phyloP scores from a whole-genome alignment of 176 grass and related monocot species.

The Rhipidocladum racemiflorum region DNA sequence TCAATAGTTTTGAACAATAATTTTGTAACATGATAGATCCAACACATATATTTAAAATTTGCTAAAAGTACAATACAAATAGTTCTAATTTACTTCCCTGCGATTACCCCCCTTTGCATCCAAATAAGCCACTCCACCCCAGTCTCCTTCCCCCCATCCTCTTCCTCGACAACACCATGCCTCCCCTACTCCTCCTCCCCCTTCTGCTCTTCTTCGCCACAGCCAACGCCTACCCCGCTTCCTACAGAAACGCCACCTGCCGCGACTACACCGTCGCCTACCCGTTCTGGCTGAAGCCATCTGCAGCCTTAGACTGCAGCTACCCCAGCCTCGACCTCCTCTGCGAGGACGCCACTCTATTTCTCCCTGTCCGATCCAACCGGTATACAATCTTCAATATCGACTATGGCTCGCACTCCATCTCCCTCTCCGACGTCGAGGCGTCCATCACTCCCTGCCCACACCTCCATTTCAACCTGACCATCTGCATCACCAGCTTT shows the following conservation, averaged over 20 bases:
- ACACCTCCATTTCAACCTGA: constrained; percentile 38
- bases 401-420: constrained; percentile 6
- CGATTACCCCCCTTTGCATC: too few relatives aligned
- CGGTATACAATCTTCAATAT: constrained; percentile 30
- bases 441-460: constrained; percentile 6
- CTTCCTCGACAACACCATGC: not conserved
- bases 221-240: not conserved
- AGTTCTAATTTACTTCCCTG: too few relatives aligned
- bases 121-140: too few relatives aligned
- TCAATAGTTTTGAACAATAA: too few relatives aligned
- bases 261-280: constrained; percentile 34
- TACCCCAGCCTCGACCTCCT: constrained; percentile 45
- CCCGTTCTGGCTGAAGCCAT: constrained; percentile 46
- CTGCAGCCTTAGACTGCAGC: not conserved
- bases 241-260: constrained; percentile 35
- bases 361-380: constrained; percentile 24
- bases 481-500: not conserved
- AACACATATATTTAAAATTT: too few relatives aligned
- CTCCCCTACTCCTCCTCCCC: constrained; percentile 8
- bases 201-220: not conserved
- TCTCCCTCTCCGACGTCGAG: constrained; percentile 40
- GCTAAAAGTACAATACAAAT: too few relatives aligned
- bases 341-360: constrained; percentile 33
- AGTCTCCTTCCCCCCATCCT: not conserved
- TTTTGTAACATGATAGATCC: too few relatives aligned